Evolutionary conservation across 495 filamentous ascomycete genomes (phyloP), one percentile per base, ranked within the genome.

Genomic region (Astrothelium macrocarpum): DNA sequence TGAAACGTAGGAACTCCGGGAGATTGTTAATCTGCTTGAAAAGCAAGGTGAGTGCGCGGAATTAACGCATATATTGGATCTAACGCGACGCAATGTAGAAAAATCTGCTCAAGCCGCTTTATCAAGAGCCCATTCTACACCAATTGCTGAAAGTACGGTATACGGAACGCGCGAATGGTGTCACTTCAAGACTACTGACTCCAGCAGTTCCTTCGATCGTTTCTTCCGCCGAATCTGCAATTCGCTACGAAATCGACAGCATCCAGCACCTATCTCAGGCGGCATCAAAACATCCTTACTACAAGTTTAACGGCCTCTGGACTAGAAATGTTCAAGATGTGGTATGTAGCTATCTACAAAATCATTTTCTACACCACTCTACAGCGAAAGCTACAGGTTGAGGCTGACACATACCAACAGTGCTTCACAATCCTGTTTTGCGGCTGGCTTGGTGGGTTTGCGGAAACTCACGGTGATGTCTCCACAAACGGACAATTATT

Each of bases 261-360:
- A 77, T 91, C 28, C 65, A 70, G 25, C 81, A 83, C 61, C 83
- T 98, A 56, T 81, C 85, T 53, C 73, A 76, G 49, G 82, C 90
- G 59, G 88, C 91, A 7, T 90, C 91, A 43, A 78, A 87, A 68
- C 85, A 92, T 70, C 92, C 94, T 0, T 98, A 96, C 77, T 97
- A 96, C 85, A 96, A 95, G 78, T 87, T 92, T 75, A 97, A 97
- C 71, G 76, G 78, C 23, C 77, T 89, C 72, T 98, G 95, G 95
- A 81, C 83, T 7, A 84, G 90, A 32, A 84, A 89, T 66, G 76
- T 97, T 28, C 94, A 97, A 76, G 91, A 94, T 73, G 81, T 87
- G 49, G 87, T 87, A 68, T 31, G 77, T 65, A 14, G 29, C 23
- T 32, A 23, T 28, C 9, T 12, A 7, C 26, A 7, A 31, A 11